Evolutionary conservation across 225 moss, liverwort and hornwort species (phyloP), one percentile per base, ranked within the genome.

Genomic region (Polytrichum commune): DNA sequence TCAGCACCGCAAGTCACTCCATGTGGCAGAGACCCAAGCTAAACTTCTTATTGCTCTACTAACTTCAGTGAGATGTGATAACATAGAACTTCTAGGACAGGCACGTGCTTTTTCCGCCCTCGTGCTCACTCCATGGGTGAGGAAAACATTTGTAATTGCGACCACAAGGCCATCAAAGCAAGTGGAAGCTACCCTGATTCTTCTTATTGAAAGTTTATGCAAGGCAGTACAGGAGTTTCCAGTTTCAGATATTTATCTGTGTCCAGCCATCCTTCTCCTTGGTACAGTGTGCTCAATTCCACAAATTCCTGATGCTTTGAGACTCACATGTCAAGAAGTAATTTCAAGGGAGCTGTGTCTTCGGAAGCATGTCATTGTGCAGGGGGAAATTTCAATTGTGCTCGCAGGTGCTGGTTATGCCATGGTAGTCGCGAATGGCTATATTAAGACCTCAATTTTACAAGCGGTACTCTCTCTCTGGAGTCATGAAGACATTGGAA

Each of bases 351-450:
- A 87, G 75, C 84, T 96, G 33, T 70, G 63, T 13, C 73, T 63
- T 29, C 89, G 90, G 55, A 90, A 84, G 72, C 75, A 77, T 60
- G 81, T 85, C 9, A 75, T 96, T 63, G 76, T 80, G 64, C 73
- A 75, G 54, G 78, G 73, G 13, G 76, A 86, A 38, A 65, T 92
- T 60, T 83, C 92, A 58, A 72, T 76, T 29, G 93, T 87, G 53
- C 82, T 96, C 29, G 96, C 96, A 69, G 93, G 96, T 72, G 90
- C 79, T 32, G 96, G 93, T 69, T 87, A 88, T 72, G 89, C 92
- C 3, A 63, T 93, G 73, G 65, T 83, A 29, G 84, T 73, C 27
- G 77, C 73, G 38, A 73, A 79, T 72, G 74, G 77, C 28, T 82
- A 81, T 27, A 76, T 72, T 22, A 30, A 60, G 60, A 61, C 63